A percentile compares a stretch with the other conserved stretches of the same genome.
These are phyloP conservation scores for Cynanchum wilfordii DNA, from an alignment of 257 asterid species.

Conservation along the genomic window DNA sequence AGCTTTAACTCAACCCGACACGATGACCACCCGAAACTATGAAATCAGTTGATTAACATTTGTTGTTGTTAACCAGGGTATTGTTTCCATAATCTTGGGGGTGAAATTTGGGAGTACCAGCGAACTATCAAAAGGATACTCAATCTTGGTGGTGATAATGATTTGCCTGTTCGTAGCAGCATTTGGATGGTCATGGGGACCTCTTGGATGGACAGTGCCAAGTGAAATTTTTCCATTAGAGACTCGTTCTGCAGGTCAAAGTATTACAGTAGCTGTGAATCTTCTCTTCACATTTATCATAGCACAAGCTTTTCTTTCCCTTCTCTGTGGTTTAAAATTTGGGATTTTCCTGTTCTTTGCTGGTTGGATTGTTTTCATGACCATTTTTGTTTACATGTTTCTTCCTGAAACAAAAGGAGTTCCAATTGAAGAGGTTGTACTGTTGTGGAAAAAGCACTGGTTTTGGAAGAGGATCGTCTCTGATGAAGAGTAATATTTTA, in stretches of 20 bases:
- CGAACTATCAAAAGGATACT: conserved; percentile 20
- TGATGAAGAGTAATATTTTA: no score
- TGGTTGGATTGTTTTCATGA: conserved; percentile 37
- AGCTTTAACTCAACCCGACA: background rate
- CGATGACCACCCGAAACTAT: no score
- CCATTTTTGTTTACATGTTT: conserved; percentile 29
- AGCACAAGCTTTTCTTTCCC: conserved; percentile 31
- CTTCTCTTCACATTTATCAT: conserved; percentile 37
- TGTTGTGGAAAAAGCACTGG: conserved; percentile 37
- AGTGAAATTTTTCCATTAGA: conserved; percentile 38
- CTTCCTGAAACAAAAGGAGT: conserved; percentile 41
- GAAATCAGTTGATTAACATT: background rate
- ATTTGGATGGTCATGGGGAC: conserved; percentile 40
- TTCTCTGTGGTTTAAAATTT: conserved; percentile 37
- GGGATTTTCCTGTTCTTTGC: conserved; percentile 40
- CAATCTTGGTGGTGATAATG: conserved; percentile 21
- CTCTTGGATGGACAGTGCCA: conserved; percentile 40
- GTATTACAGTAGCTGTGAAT: conserved; percentile 42
- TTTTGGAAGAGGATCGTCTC: conserved; percentile 28
- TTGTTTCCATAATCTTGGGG: conserved; percentile 26
- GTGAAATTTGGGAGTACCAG: conserved; percentile 11
- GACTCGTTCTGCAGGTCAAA: conserved; percentile 34
- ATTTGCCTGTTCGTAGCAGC: conserved; percentile 24
- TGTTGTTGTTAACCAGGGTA: conserved; percentile 10
- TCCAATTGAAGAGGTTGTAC: conserved; percentile 35